Conservation (phyloP, 1,284 basidiomycete species). For the Ganoderma lucidum region DNA sequence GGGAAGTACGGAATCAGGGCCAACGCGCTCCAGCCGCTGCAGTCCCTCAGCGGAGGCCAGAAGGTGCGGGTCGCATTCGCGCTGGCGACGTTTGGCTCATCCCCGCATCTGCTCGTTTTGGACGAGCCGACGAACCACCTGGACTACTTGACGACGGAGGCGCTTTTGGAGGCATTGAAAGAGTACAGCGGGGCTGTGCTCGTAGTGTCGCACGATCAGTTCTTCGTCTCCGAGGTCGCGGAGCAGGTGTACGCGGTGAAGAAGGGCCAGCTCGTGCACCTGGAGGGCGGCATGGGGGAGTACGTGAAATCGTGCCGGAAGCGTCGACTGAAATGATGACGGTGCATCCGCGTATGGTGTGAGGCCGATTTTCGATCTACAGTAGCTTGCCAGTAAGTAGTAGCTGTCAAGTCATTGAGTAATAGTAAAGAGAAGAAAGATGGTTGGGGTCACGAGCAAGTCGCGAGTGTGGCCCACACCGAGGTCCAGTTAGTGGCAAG, state of each 20-base stretch:
- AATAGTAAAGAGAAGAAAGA: background rate
- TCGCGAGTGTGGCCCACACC: background rate
- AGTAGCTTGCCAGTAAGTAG: background rate
- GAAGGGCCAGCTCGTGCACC: slow-evolving; percentile 47
- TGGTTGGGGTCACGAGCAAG: background rate
- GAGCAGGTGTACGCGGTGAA: slow-evolving; percentile 55
- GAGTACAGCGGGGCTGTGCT: slow-evolving; percentile 28
- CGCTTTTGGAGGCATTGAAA: slow-evolving; percentile 27
- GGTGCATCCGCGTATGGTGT: background rate
- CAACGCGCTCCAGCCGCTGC: slow-evolving; percentile 50
- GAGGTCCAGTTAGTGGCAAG: no score
- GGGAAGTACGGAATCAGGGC: slow-evolving; percentile 60
- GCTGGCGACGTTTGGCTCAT: slow-evolving; percentile 55
- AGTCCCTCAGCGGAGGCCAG: slow-evolving; percentile 66
- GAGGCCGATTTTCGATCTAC: background rate
- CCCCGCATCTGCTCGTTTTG: slow-evolving; percentile 91
- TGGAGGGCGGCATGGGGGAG: slow-evolving; percentile 49
- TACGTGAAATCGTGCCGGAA: slow-evolving; percentile 30
- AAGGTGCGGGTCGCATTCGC: slow-evolving; percentile 59
- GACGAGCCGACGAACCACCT: slow-evolving; percentile 93
- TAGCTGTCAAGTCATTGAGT: background rate
- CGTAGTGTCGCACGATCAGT: slow-evolving; percentile 29
- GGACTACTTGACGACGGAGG: slow-evolving; percentile 61
- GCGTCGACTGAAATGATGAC: slow-evolving; percentile 6
- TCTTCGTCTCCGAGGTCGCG: slow-evolving; percentile 38